A percentile compares a stretch with the other conserved stretches of the same genome.
phyloP scores from a whole-genome alignment of 495 filamentous ascomycete genomes.

The Podospora pseudocomata region DNA sequence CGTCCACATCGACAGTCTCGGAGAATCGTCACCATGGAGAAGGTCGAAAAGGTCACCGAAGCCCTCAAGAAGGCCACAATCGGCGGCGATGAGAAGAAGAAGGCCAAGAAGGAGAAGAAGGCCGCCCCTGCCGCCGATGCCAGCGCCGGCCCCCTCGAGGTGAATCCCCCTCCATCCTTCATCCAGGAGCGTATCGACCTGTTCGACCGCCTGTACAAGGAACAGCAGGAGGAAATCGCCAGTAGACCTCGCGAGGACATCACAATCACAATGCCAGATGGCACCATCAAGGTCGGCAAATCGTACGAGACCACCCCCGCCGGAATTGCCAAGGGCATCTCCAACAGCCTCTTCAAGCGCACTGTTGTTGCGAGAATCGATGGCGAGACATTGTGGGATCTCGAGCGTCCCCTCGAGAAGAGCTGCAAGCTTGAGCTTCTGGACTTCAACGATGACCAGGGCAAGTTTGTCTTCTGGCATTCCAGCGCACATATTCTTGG shows the following conservation, averaged over 20 bases:
- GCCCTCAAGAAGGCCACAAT: constrained; percentile 33
- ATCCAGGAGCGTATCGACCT: constrained; percentile 77
- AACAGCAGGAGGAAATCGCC: constrained; percentile 69
- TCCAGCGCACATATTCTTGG: constrained; percentile 91
- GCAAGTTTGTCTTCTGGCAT: constrained; percentile 65
- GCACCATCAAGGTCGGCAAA: constrained; percentile 57
- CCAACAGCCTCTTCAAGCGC: constrained; percentile 67
- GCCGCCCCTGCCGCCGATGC: constrained; percentile 39
- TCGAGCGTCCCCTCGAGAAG: constrained; percentile 81
- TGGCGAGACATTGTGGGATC: constrained; percentile 75
- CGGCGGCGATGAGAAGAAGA: constrained; percentile 33
- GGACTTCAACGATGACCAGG: constrained; percentile 79
- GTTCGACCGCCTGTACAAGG: constrained; percentile 82
- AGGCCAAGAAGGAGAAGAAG: constrained; percentile 40
- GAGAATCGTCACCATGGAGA: constrained; percentile 24
- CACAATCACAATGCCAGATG: constrained; percentile 62
- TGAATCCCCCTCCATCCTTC: constrained; percentile 70
- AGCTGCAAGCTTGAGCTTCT: constrained; percentile 75
- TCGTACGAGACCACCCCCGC: constrained; percentile 71
- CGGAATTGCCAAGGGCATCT: constrained; percentile 61
- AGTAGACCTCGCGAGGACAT: constrained; percentile 63
- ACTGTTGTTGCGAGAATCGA: constrained; percentile 81
- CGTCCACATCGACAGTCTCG: background rate
- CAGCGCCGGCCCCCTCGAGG: constrained; percentile 47
- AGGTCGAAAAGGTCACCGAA: constrained; percentile 36